Base-by-base conservation (phyloP, 2,329 filamentous ascomycete species). In the Rachicladosporium sp. region DNA sequence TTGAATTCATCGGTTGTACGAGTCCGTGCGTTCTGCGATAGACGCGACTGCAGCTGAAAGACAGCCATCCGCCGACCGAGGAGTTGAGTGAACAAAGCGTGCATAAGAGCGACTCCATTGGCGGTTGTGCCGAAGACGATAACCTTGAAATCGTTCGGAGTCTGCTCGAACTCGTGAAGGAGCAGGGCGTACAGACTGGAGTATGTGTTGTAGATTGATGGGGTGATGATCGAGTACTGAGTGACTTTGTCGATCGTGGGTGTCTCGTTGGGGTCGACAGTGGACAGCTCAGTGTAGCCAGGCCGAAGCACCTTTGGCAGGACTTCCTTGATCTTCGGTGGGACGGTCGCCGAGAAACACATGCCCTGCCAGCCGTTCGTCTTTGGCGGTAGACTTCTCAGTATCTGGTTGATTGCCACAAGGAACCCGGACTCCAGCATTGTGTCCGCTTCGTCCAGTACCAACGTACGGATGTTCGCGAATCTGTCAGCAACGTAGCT, bases 401-500 rank as follows among this genome's bases (percentile, higher is more conserved):
- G 59, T 29, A 76, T 72, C 36, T 67, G 60, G 48, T 67, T 67
- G 40, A 75, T 65, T 13, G 67, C 69, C 8, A 65, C 63, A 19
- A 71, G 58, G 47, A 75, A 75, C 15, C 73, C 71, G 37, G 67
- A 56, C 31, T 73, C 65, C 12, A 74, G 60, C 70, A 96, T 80
- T 63, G 95, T 88, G 56, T 98, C 91, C 1, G 91, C 91, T 57
- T 98, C 91, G 29, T 68, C 63, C 2, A 67, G 54, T 15, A 69
- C 59, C n/a, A 69, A 50, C n/a, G 65, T 63, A 34, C 59, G 58
- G 13, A 67, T 48, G 43, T 68, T 58, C 4, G 57, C 50, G 45
- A 74, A 62, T 44, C 63, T 66, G 36, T 66, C 55, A 5, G 64
- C 65, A 3, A 66, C 63, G 21, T 65, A 56, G 19, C 66, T 66